Conservation (phyloP, 129 eudicot species). For the Artemisia argyi region DNA sequence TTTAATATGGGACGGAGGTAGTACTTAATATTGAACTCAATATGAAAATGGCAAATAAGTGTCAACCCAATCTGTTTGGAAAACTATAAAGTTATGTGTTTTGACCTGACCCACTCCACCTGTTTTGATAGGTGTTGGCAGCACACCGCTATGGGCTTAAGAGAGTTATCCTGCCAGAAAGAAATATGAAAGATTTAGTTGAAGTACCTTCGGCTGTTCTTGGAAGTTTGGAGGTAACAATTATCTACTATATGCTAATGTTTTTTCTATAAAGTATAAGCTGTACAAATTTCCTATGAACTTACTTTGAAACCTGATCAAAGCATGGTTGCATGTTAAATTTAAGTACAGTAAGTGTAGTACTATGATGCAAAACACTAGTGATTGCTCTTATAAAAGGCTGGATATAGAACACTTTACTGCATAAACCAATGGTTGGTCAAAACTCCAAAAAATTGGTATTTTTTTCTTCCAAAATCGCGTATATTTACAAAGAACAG, state of each 20-base stretch:
- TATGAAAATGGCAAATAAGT: too few relatives aligned
- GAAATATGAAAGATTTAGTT: constrained; percentile 82
- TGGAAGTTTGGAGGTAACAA: constrained; percentile 69
- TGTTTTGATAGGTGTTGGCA: constrained; percentile 69
- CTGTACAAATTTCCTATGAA: not conserved
- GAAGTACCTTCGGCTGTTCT: constrained; percentile 93
- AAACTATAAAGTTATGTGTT: too few relatives aligned
- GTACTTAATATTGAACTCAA: too few relatives aligned
- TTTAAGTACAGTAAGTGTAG: not conserved
- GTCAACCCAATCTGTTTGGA: too few relatives aligned
- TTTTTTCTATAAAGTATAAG: not conserved
- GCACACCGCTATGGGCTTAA: constrained; percentile 94
- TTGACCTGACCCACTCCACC: not conserved
- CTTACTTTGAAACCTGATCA: not conserved
- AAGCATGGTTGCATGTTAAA: constrained; percentile 4
- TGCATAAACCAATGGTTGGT: too few relatives aligned
- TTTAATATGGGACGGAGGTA: too few relatives aligned
- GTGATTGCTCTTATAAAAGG: not conserved
- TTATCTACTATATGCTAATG: not conserved
- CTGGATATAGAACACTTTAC: not conserved
- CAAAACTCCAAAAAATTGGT: not conserved
- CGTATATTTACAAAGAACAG: too few relatives aligned
- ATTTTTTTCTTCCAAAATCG: not conserved
- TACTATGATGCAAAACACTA: not conserved
- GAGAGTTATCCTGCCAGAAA: constrained; percentile 89